Conservation (phyloP, 148 eudicot species). For the Chenopodium quinoa region DNA sequence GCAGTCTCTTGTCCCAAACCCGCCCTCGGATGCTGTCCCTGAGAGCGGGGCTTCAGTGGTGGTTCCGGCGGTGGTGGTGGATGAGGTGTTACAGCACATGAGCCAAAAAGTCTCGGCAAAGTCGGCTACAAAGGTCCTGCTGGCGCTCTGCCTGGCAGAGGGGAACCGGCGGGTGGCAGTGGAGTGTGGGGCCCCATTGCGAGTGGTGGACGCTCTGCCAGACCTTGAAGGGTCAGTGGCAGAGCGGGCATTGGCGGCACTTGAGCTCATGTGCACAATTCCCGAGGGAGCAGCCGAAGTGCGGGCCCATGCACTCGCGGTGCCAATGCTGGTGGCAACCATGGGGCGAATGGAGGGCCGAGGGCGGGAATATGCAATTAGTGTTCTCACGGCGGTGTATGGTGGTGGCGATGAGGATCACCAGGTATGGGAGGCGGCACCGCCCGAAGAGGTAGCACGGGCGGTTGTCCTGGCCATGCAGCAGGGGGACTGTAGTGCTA, state of each 20-base stretch:
- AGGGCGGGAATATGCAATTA: constrained; percentile 73
- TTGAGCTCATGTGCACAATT: constrained; percentile 76
- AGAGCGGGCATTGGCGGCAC: constrained; percentile 75
- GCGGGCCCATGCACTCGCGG: constrained; percentile 74
- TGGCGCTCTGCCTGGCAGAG: constrained; percentile 69
- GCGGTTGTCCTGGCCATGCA: constrained; percentile 88
- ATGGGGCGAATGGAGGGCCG: constrained; percentile 81
- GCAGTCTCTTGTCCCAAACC: constrained; percentile 62
- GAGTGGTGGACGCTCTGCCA: constrained; percentile 75
- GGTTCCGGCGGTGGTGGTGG: constrained; percentile 60
- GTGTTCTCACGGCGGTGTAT: constrained; percentile 64
- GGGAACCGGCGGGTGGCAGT: constrained; percentile 71
- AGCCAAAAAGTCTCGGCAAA: constrained; percentile 37
- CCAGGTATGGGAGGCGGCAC: constrained; percentile 45
- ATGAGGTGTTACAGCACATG: constrained; percentile 46
- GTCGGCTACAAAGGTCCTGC: constrained; percentile 63
- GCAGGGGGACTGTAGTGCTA: constrained; percentile 71
- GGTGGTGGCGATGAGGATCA: constrained; percentile 31
- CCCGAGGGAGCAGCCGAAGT: constrained; percentile 78
- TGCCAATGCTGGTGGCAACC: constrained; percentile 80
- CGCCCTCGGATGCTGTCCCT: constrained; percentile 31
- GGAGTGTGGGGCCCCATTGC: constrained; percentile 60
- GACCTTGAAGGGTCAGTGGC: constrained; percentile 65
- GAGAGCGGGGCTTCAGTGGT: constrained; percentile 22
- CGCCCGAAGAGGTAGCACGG: constrained; percentile 81